A percentile compares a stretch with the other conserved stretches of the same genome.
These are phyloP conservation scores for Tetrapyrgos nigripes DNA, from an alignment of 1,284 basidiomycete genomes.

Conservation along the genomic window DNA sequence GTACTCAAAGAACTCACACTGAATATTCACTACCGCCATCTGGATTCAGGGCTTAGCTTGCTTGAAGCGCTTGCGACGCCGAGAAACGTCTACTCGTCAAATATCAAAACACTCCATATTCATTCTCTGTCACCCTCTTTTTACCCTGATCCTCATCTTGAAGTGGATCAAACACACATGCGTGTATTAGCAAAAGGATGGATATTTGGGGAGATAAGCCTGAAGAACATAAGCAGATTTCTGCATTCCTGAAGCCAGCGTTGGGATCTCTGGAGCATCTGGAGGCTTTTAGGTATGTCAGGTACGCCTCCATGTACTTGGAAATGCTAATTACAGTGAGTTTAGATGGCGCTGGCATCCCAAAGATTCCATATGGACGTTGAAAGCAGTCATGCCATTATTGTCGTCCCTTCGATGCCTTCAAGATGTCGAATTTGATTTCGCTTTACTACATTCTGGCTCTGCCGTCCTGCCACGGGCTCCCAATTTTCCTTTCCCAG, in stretches of 20 bases:
- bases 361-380: background rate
- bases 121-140: background rate
- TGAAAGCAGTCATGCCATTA: background rate
- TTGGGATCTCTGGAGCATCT: background rate
- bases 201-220: too few species aligned
- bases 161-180: background rate
- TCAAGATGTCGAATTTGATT: background rate
- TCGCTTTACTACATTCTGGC: background rate
- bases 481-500: background rate
- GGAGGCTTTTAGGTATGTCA: background rate
- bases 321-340: background rate
- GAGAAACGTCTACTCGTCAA: too few species aligned
- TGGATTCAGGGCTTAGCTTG: background rate
- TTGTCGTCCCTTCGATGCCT: background rate
- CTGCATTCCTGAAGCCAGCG: background rate
- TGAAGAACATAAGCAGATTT: background rate
- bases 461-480: background rate
- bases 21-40: background rate
- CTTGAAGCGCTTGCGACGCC: background rate
- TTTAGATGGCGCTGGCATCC: conserved; percentile 2
- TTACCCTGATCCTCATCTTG: background rate
- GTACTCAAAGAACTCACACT: conserved; percentile 1
- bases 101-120: conserved; percentile 2
- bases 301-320: background rate
- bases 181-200: too few species aligned